Evolutionary conservation across 345 rosid species (phyloP), one percentile per base, ranked within the genome.

Genomic region (Aethionema arabicum): DNA sequence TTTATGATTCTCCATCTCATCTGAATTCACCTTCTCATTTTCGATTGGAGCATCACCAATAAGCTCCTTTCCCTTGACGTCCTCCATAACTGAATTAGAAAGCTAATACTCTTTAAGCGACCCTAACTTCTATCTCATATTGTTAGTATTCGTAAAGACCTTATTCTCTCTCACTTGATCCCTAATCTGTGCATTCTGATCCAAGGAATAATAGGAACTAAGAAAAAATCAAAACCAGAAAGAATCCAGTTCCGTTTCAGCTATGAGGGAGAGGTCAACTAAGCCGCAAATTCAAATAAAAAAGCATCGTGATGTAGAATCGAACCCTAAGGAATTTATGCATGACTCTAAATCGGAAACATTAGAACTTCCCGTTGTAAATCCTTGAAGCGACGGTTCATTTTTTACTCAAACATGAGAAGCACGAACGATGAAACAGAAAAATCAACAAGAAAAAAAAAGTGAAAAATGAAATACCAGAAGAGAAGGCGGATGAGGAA

Each of bases 1-100:
- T 7, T 68, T 46, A 45, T 51, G 69, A 59, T 50, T 69, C 11
- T 67, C 68, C 11, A 32, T 45, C 39, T 70, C 66, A 51, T 66
- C 75, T 4, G 66, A 65, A 36, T 60, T 71, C 5, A 55, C 70
- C 5, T 12, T 61, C 2, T 42, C 76, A 14, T n/a, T 64, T 63
- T 46, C 55, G 5, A 48, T 44, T 0, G 37, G 54, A 37, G 14
- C 7, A 47, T 51, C 69, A 32, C 52, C 77, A 41, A 39, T 37
- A 16, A 56, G 40, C 62, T 72, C 82, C 38, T 74, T 70, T 49
- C 76, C 80, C 48, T 66, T 74, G 11, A 35, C 69, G 52, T 77
- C 74, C 70, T 70, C 90, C 49, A 57, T 58, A 29, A n/a, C 68
- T 36, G 67, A 8, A 52, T 32, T 52, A 0, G 79, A 72, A 37